Evolutionary conservation across 768 basidiomycete genomes (phyloP), one percentile per base, ranked within the genome.

Genomic region (Leccinum disarticulatum): DNA sequence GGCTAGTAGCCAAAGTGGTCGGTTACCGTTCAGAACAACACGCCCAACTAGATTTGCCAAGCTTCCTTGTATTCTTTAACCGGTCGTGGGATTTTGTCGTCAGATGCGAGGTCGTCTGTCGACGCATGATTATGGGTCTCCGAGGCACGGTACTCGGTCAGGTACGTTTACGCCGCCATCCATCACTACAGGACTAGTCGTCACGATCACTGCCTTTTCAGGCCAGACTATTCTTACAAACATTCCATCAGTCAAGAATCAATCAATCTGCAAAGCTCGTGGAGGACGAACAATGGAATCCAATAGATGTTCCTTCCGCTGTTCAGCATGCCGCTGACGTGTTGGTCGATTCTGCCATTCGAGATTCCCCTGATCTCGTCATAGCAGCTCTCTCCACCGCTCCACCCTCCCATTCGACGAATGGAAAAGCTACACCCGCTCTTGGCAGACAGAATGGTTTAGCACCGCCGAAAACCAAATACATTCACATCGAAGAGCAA

Each of bases 211-310:
- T 55, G 38, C 66, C 46, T 22, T 38, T 55, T 36, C 33, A 95
- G 88, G 91, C 95, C 6, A 95, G 95, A 75, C 76, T 83, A 10
- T 99, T 95, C 77, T 77, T 99, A 28, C 86, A 90, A 67, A 74
- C 79, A 1, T 98, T 95, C 76, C 97, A 99, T 69, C 87, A 94
- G 64, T 74, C 81, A 11, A 82, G 90, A 54, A 83, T 98, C 48
- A 83, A 87, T 3, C 82, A 81, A 57, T 90, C 89, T 3, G 95
- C 96, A 28, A 93, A 90, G 71, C 76, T 93, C 28, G 96, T 99
- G 8, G 95, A 98, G 72, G 94, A 98, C 64, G 97, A 99, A 70
- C 90, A 88, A 60, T 98, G 97, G 97, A 85, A 80, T 59, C 90
- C 90, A 15, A 80, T 85, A 14, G 74, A 97, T 57, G 85, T 96